A percentile compares a stretch with the other conserved stretches of the same genome.
These are phyloP conservation scores for Xylariaceae sp. DNA, from an alignment of 2,329 filamentous ascomycete genomes.

Conservation along the genomic window DNA sequence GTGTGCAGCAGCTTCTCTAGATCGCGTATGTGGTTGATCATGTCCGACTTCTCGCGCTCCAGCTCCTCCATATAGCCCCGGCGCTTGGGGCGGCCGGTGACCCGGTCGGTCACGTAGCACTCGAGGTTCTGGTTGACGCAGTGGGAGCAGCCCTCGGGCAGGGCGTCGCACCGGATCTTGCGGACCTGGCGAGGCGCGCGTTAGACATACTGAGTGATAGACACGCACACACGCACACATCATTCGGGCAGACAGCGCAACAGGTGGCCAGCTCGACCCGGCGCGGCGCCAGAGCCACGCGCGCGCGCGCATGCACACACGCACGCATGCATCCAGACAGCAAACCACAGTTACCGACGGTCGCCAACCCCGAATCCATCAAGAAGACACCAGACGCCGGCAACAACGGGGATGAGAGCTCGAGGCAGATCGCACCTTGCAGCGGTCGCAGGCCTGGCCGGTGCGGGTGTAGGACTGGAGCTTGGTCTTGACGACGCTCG, in stretches of 20 bases:
- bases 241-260: no score
- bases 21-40: slow-evolving; percentile 59
- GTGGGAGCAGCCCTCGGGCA: slow-evolving; percentile 73
- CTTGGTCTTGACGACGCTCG: slow-evolving; percentile 47
- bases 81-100: slow-evolving; percentile 71
- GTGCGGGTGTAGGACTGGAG: slow-evolving; percentile 54
- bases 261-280: no score
- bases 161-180: slow-evolving; percentile 81
- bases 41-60: slow-evolving; percentile 62
- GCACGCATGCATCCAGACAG: no score
- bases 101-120: slow-evolving; percentile 80
- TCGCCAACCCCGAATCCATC: no score
- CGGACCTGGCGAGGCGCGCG: slow-evolving; percentile 52
- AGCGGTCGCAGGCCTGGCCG: slow-evolving; percentile 81
- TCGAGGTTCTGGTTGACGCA: slow-evolving; percentile 69
- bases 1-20: slow-evolving; percentile 59
- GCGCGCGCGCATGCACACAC: no score
- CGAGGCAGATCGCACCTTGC: slow-evolving; percentile 64
- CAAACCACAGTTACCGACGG: no score
- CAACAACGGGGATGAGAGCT: background rate
- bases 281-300: no score
- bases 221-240: no score
- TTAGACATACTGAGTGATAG: no score
- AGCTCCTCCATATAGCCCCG: slow-evolving; percentile 72
- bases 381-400: no score